phyloP scores from a whole-genome alignment of 2,329 filamentous ascomycete genomes.

The Xenosphaeropsis pyriputrescens region DNA sequence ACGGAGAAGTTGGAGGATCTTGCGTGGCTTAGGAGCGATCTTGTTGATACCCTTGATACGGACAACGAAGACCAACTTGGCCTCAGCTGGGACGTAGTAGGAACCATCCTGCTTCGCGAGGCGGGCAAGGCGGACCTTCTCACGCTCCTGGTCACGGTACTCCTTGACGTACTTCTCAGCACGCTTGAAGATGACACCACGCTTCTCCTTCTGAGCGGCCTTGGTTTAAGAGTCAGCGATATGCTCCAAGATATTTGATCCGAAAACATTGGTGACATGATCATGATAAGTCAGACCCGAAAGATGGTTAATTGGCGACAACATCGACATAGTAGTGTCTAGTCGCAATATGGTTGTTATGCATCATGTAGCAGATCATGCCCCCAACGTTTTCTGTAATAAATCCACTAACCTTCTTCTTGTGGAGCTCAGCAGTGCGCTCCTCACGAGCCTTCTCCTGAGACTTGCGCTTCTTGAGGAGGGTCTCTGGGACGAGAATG shows the following conservation, averaged over 20 bases:
- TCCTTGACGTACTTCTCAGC: slow-evolving; percentile 99
- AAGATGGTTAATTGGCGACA: slow-evolving; percentile 99
- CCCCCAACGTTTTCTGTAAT: slow-evolving; percentile 15
- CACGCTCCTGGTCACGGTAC: slow-evolving; percentile 95
- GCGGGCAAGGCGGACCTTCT: slow-evolving; percentile 90
- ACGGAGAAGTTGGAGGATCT: slow-evolving; percentile 98
- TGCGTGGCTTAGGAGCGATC: slow-evolving; percentile 99
- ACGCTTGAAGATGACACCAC: slow-evolving; percentile 97
- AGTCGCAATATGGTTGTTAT: slow-evolving; percentile 78
- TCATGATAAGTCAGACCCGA: slow-evolving; percentile 70
- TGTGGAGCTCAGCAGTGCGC: slow-evolving; percentile 61
- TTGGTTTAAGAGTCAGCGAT: too few relatives aligned
- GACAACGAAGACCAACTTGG: slow-evolving; percentile 93
- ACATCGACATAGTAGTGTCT: slow-evolving; percentile 75
- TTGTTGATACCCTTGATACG: slow-evolving; percentile 99
- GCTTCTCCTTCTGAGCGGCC: slow-evolving; percentile 93
- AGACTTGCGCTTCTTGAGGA: slow-evolving; percentile 99
- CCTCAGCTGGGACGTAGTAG: slow-evolving; percentile 88
- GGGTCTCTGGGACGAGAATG: slow-evolving; percentile 95
- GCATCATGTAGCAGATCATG: slow-evolving; percentile 56
- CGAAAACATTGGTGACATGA: slow-evolving; percentile 9
- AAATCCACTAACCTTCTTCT: slow-evolving; percentile 55
- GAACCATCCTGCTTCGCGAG: slow-evolving; percentile 82
- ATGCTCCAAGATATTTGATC: too few relatives aligned
- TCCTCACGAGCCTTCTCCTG: slow-evolving; percentile 98